These are phyloP conservation scores for Poa annua DNA, from an alignment of 176 grass and related monocot species.

Conservation along the genomic window DNA sequence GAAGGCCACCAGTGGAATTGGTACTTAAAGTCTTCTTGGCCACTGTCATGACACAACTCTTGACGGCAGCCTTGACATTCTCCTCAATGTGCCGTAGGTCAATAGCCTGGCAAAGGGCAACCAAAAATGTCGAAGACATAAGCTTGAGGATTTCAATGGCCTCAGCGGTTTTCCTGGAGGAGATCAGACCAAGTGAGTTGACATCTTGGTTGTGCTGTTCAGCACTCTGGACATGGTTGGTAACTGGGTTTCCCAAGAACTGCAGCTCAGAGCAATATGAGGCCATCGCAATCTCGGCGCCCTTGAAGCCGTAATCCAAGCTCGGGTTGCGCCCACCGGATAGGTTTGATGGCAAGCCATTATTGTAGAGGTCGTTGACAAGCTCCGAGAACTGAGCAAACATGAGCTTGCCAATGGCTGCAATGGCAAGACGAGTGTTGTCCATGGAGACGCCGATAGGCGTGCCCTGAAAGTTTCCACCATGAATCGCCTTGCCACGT, in stretches of 20 bases:
- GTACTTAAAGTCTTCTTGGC: no score
- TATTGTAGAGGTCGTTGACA: constrained; percentile 95
- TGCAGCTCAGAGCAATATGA: constrained; percentile 88
- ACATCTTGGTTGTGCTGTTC: constrained; percentile 93
- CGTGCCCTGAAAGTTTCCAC: constrained; percentile 87
- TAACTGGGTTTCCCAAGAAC: constrained; percentile 79
- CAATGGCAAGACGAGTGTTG: constrained; percentile 72
- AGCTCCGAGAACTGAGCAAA: constrained; percentile 85
- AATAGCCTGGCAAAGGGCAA: no score
- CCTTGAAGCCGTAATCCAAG: constrained; percentile 90
- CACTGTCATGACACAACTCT: no score
- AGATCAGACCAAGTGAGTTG: constrained; percentile 78
- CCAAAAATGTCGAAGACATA: not conserved
- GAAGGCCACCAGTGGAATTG: no score
- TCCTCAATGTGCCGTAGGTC: no score
- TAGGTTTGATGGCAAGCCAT: constrained; percentile 70
- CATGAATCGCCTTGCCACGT: constrained; percentile 66
- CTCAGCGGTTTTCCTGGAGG: constrained; percentile 72
- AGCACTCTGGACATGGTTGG: constrained; percentile 90
- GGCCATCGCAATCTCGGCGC: constrained; percentile 85
- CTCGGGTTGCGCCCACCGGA: constrained; percentile 79
- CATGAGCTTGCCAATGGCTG: constrained; percentile 87
- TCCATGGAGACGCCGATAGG: constrained; percentile 95
- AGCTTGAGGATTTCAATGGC: constrained; percentile 38
- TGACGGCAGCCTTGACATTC: no score